Percentiles rank a stretch among this genome's conserved stretches.
Evolutionary conservation across 2,329 filamentous ascomycete genomes (phyloP).

Genomic region (Xenosphaeropsis pyriputrescens): DNA sequence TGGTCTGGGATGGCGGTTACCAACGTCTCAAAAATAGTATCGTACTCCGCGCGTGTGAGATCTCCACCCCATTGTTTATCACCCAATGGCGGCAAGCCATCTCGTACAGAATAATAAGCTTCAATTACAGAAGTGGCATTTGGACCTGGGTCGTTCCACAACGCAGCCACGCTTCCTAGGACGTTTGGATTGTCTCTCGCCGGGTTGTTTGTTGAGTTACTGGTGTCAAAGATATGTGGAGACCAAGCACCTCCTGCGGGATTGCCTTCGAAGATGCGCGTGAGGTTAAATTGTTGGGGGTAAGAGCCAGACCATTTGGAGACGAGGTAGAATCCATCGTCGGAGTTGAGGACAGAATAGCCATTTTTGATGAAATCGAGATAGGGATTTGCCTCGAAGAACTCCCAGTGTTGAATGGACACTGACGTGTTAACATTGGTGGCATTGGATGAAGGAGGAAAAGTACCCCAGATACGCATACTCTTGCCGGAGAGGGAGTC

Average conservation of each 20-base stretch:
- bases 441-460: conserved; percentile 24
- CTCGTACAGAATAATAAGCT: conserved; percentile 32
- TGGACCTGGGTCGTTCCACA: conserved; percentile 39
- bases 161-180: conserved; percentile 30
- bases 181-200: conserved; percentile 22
- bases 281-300: conserved; percentile 28
- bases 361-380: conserved; percentile 20
- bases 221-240: conserved; percentile 19
- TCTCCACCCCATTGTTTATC: conserved; percentile 38
- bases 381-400: conserved; percentile 33
- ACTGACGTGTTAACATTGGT: conserved; percentile 27
- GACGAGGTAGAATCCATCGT: conserved; percentile 35
- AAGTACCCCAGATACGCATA: conserved; percentile 41
- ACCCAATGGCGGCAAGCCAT: conserved; percentile 33
- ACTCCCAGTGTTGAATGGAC: conserved; percentile 40
- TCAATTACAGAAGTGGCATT: conserved; percentile 35
- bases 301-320: conserved; percentile 31
- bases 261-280: conserved; percentile 16
- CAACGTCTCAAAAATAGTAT: conserved; percentile 21
- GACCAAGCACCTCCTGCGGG: conserved; percentile 22
- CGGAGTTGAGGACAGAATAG: conserved; percentile 36
- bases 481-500: conserved; percentile 21
- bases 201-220: conserved; percentile 31
- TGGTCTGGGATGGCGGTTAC: conserved; percentile 27
- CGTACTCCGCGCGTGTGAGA: conserved; percentile 24